phyloP scores from a whole-genome alignment of 2,329 filamentous ascomycete species.

The Aspergillus eucalypticola region DNA sequence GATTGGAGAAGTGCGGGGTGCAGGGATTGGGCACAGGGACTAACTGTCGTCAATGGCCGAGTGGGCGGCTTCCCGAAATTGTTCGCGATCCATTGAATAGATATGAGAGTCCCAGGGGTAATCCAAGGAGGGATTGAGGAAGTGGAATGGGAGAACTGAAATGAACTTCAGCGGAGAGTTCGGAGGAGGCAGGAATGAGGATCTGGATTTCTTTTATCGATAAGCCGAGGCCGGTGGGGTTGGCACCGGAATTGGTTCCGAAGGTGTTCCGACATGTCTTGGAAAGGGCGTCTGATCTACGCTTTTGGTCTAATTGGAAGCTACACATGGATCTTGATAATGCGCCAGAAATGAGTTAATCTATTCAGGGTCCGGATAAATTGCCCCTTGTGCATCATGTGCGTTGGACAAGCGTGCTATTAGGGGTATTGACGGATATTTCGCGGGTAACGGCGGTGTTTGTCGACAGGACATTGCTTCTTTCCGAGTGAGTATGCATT shows the following conservation, averaged over 20 bases:
- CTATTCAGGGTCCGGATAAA: no score
- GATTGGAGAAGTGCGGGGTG: neutral
- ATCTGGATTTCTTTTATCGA: neutral
- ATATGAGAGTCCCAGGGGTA: neutral
- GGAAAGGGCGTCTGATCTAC: neutral
- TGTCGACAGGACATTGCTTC: no score
- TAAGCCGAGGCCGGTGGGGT: neutral
- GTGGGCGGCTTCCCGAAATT: constrained; percentile 76
- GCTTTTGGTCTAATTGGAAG: neutral
- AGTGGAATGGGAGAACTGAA: neutral
- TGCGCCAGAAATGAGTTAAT: no score
- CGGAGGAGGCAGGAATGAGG: neutral
- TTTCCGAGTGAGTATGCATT: no score
- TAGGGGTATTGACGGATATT: no score
- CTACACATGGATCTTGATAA: no score
- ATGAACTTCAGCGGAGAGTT: neutral
- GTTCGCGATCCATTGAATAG: constrained; percentile 68
- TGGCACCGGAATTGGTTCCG: neutral
- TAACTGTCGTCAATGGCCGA: constrained; percentile 80
- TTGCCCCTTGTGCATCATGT: no score
- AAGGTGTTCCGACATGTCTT: neutral
- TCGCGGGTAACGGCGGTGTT: no score
- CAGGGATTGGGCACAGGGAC: constrained; percentile 30
- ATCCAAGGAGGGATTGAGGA: neutral
- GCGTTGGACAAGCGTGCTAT: no score